A percentile compares a stretch with the other conserved stretches of the same genome.
Evolutionary conservation across 495 filamentous ascomycete species (phyloP).

Genomic region (Tuber aestivum): DNA sequence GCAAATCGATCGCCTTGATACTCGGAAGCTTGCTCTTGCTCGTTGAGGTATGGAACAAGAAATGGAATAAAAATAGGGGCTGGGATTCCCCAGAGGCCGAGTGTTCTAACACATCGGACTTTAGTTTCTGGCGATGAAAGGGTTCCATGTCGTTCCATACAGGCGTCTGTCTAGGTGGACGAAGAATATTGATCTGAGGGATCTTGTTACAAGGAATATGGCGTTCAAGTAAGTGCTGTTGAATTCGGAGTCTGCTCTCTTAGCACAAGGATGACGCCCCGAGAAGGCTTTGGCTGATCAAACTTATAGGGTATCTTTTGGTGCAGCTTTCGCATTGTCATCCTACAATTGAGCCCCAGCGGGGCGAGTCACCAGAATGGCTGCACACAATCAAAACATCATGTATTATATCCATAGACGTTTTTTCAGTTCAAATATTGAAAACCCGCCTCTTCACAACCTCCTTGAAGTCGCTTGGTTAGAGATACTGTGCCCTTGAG

Average conservation of each 20-base stretch:
- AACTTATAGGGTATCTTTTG: slow-evolving; percentile 28
- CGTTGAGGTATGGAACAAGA: slow-evolving; percentile 27
- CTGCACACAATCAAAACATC: not conserved
- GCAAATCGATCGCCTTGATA: slow-evolving; percentile 31
- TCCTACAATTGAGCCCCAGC: not conserved
- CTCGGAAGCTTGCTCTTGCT: slow-evolving; percentile 32
- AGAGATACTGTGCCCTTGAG: not conserved
- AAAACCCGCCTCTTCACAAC: not conserved
- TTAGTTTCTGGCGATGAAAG: slow-evolving; percentile 33
- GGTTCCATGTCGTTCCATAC: slow-evolving; percentile 31
- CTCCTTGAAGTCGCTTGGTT: not conserved
- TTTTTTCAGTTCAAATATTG: not conserved
- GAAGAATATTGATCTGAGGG: slow-evolving; percentile 32
- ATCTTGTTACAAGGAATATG: slow-evolving; percentile 33
- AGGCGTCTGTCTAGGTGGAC: slow-evolving; percentile 26
- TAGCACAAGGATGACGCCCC: not conserved
- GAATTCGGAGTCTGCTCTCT: not conserved
- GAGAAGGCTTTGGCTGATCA: not conserved
- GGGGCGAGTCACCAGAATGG: not conserved
- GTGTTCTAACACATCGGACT: not conserved
- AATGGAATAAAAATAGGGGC: not conserved
- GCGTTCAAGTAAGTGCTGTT: slow-evolving; percentile 36
- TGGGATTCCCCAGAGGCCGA: not conserved
- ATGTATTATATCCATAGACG: not conserved
- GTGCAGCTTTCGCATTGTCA: slow-evolving; percentile 17